Evolutionary conservation across 2,329 filamentous ascomycete genomes (phyloP).

Genomic region (Fusarium pseudonygamai): DNA sequence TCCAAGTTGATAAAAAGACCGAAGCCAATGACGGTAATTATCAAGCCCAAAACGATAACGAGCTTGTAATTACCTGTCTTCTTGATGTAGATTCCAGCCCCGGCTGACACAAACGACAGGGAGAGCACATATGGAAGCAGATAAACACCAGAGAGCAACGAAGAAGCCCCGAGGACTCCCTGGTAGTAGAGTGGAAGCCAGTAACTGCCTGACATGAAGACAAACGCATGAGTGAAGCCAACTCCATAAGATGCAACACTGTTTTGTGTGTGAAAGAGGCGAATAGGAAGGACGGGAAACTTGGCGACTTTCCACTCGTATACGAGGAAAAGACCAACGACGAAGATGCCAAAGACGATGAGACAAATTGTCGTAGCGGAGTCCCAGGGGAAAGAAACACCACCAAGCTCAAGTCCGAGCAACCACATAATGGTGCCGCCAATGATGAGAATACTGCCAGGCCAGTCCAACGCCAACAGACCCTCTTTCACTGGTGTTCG

Average conservation of each 20-base stretch:
- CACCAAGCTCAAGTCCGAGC: constrained; percentile 86
- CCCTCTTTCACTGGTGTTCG: constrained; percentile 70
- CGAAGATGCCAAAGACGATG: constrained; percentile 75
- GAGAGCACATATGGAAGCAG: constrained; percentile 75
- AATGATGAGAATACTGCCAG: constrained; percentile 67
- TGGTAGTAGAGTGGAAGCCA: constrained; percentile 90
- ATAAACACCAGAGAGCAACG: constrained; percentile 79
- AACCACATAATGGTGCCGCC: constrained; percentile 87
- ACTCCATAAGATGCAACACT: constrained; percentile 73
- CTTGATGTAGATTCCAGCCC: constrained; percentile 65
- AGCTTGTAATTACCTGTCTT: constrained; percentile 73
- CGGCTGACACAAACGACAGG: constrained; percentile 70
- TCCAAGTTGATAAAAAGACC: constrained; percentile 72
- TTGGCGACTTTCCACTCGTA: constrained; percentile 78
- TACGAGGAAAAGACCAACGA: constrained; percentile 72
- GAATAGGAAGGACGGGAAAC: constrained; percentile 81
- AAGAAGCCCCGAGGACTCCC: constrained; percentile 72
- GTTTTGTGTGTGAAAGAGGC: constrained; percentile 72
- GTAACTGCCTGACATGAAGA: constrained; percentile 82
- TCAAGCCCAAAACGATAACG: constrained; percentile 67
- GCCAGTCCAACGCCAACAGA: constrained; percentile 70
- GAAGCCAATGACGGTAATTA: constrained; percentile 70
- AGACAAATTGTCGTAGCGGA: constrained; percentile 81
- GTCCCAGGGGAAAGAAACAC: constrained; percentile 77
- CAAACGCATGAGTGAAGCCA: constrained; percentile 77